Conservation (phyloP, 805 yeast genomes). For the Candida bentonensis region DNA sequence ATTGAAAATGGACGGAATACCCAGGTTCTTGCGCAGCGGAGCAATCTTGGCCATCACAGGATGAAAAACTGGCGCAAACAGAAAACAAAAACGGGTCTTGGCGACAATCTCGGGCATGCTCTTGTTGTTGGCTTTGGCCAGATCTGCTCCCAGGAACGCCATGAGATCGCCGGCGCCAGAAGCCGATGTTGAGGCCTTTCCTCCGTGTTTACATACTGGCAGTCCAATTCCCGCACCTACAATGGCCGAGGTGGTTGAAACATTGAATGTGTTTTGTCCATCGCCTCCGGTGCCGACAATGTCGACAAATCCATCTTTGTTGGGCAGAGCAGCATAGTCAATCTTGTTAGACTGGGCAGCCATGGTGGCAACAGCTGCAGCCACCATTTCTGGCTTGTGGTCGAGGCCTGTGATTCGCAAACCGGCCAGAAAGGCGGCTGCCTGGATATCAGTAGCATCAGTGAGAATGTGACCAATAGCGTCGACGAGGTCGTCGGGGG, state of each 20-base stretch:
- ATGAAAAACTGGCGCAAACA: constrained; percentile 91
- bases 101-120: constrained; percentile 45
- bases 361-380: constrained; percentile 72
- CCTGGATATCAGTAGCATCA: constrained; percentile 51
- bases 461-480: constrained; percentile 34
- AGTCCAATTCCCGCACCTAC: constrained; percentile 82
- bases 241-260: constrained; percentile 87
- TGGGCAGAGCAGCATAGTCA: constrained; percentile 7
- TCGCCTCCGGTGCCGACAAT: constrained; percentile 99
- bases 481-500: constrained; percentile 46
- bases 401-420: constrained; percentile 64
- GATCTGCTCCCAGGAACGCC: constrained; percentile 67
- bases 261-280: constrained; percentile 94
- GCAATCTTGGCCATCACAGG: constrained; percentile 82
- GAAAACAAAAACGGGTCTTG: constrained; percentile 41
- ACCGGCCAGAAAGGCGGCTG: constrained; percentile 66
- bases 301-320: constrained; percentile 47
- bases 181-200: constrained; percentile 85
- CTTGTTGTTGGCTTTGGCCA: constrained; percentile 46
- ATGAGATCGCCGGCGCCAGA: constrained; percentile 93
- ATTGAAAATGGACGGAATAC: constrained; percentile 88
- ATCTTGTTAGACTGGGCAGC: constrained; percentile 31
- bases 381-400: constrained; percentile 65
- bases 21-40: constrained; percentile 57
- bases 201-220: constrained; percentile 88